A percentile compares a stretch with the other conserved stretches of the same genome.
Conservation (phyloP, 306 rosid genomes). For the Citrullus amarus region DNA sequence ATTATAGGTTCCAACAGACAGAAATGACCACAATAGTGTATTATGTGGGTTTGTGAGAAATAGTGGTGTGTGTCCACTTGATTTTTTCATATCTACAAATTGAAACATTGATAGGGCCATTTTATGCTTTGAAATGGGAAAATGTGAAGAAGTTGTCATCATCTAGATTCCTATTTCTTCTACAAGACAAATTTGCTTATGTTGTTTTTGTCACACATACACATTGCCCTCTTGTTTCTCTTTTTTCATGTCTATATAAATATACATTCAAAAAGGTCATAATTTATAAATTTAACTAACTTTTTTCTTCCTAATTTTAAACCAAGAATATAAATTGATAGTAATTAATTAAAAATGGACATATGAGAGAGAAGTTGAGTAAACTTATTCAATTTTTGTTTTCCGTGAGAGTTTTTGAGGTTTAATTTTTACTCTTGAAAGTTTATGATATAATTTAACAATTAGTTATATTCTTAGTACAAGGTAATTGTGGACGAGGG, state of each 20-base stretch:
- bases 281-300: too few species aligned
- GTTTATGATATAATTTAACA: too few species aligned
- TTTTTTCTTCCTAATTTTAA: too few species aligned
- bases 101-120: not conserved
- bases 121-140: not conserved
- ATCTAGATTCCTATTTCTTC: not conserved
- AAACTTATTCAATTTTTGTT: too few species aligned
- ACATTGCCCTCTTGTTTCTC: not conserved
- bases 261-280: not conserved
- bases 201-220: not conserved
- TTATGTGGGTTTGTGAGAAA: not conserved
- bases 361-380: too few species aligned
- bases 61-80: not conserved
- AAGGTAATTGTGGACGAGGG: too few species aligned
- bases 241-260: not conserved
- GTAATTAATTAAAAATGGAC: too few species aligned
- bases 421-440: too few species aligned
- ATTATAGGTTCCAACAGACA: not conserved
- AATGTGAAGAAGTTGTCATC: not conserved
- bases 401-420: too few species aligned
- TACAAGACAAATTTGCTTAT: not conserved
- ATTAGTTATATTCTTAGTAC: too few species aligned
- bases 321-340: too few species aligned
- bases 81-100: not conserved
- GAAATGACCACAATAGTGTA: not conserved